Evolutionary conservation across 2,329 filamentous ascomycete species (phyloP).

Genomic region (Verticillium nubilum): DNA sequence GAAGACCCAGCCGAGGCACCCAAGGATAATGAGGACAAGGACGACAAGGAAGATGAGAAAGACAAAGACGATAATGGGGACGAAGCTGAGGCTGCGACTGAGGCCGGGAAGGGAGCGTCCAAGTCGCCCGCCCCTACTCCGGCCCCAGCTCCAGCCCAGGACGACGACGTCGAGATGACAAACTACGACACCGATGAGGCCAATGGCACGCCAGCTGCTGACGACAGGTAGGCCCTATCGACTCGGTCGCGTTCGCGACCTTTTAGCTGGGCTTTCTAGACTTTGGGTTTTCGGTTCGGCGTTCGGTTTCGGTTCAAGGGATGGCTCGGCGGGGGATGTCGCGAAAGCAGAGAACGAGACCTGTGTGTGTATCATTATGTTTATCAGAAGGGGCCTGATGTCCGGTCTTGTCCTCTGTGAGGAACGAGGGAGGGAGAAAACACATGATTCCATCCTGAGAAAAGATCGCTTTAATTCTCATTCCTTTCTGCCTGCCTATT

Average conservation of each 20-base stretch:
- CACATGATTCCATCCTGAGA: background rate
- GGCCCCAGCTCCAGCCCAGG: conserved; percentile 24
- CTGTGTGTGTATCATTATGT: background rate
- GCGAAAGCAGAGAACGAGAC: background rate
- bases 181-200: conserved; percentile 37
- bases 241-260: background rate
- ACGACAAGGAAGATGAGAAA: conserved; percentile 8
- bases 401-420: background rate
- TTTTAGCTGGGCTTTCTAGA: background rate
- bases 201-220: conserved; percentile 7
- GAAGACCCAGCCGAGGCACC: conserved; percentile 13
- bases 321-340: background rate
- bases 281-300: background rate
- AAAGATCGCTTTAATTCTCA: background rate
- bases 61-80: conserved; percentile 3
- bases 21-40: conserved; percentile 10
- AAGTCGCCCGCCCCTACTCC: conserved; percentile 9
- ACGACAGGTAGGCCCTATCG: background rate
- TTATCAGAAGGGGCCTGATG: background rate
- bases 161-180: conserved; percentile 45
- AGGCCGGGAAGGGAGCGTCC: conserved; percentile 1
- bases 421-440: background rate
- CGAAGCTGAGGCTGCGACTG: conserved; percentile 1
- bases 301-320: background rate
- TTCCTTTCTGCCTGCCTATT: background rate